Evolutionary conservation across 208 protist genomes (phyloP).

Genomic region (Leishmania major): DNA sequence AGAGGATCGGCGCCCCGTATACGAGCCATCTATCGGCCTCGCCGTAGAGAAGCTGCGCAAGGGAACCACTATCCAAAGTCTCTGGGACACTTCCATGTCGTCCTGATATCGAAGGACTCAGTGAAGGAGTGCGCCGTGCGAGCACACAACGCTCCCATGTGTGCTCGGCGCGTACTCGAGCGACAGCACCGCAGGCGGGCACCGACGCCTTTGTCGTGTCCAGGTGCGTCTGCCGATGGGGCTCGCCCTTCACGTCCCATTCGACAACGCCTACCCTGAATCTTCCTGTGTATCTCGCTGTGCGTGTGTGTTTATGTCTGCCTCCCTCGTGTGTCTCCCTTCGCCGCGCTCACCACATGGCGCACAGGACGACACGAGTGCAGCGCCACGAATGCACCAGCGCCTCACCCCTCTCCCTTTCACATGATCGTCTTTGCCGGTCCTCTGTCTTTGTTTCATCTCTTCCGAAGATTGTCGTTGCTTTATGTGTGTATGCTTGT

Average conservation of each 20-base stretch:
- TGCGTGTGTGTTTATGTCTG: not conserved
- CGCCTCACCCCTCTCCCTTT: not conserved
- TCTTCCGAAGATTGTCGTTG: not conserved
- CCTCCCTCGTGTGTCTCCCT: not conserved
- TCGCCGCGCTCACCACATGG: not conserved
- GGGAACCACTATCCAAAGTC: conserved; percentile 69
- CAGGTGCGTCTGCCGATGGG: not conserved
- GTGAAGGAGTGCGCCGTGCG: not conserved
- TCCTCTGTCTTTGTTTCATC: not conserved
- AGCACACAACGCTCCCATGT: not conserved
- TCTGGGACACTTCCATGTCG: conserved; percentile 69
- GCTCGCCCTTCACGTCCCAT: not conserved
- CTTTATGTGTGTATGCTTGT: not conserved
- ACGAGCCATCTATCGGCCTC: conserved; percentile 79
- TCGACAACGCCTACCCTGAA: not conserved
- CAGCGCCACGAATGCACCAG: not conserved
- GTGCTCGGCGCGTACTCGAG: not conserved
- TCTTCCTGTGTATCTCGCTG: not conserved
- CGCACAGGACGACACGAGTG: not conserved
- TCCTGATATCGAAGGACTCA: conserved; percentile 7
- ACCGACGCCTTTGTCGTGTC: not conserved
- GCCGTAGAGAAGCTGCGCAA: conserved; percentile 92
- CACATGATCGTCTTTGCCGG: not conserved
- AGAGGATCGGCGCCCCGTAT: conserved; percentile 78
- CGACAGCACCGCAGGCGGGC: not conserved